Evolutionary conservation across 805 yeast genomes (phyloP), one percentile per base, ranked within the genome.

Genomic region (Candida methanosorbosa): DNA sequence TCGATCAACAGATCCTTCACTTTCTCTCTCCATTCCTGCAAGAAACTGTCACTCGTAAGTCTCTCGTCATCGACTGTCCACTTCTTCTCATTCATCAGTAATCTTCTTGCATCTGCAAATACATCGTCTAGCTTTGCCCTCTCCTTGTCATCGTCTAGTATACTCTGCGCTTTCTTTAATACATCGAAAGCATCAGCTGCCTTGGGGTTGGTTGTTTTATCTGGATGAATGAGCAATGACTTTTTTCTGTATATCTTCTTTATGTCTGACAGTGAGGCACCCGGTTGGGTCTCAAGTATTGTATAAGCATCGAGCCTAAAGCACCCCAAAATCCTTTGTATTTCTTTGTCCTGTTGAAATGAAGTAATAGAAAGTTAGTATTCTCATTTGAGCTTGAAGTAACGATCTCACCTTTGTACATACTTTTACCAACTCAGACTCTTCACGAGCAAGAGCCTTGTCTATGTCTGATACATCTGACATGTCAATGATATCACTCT

Each of bases 201-300:
- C n/a, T 63, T 56, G 0, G 63, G 57, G 43, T 78, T 70, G 21
- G 54, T 49, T 1, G 73, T 64, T 47, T 76, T 78, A 49, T 80
- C 88, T 0, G 88, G 88, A 50, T 80, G 88, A 14, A 80, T 71
- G 38, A 76, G 54, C 25, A 80, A 55, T 2, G 86, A 76, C 49
- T 73, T 77, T 52, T 66, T 68, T 18, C 85, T 57, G 49, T 66
- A 80, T 27, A 57, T 44, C 38, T 62, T 69, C 41, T 65, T 68
- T 36, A 77, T 65, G 32, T 59, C 66, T 8, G 46, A 39, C 4
- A 49, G 41, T 1, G 67, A 48, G 37, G 64, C 50, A 6, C 70
- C 68, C 9, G 71, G 66, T 44, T 56, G 58, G 24, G 64, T 36
- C 24, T 71, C 76, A 18, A 79, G 52, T 3, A 79, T 59, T 2